Evolutionary conservation across 208 protist species (phyloP).

Genomic region (Leptomonas seymouri): DNA sequence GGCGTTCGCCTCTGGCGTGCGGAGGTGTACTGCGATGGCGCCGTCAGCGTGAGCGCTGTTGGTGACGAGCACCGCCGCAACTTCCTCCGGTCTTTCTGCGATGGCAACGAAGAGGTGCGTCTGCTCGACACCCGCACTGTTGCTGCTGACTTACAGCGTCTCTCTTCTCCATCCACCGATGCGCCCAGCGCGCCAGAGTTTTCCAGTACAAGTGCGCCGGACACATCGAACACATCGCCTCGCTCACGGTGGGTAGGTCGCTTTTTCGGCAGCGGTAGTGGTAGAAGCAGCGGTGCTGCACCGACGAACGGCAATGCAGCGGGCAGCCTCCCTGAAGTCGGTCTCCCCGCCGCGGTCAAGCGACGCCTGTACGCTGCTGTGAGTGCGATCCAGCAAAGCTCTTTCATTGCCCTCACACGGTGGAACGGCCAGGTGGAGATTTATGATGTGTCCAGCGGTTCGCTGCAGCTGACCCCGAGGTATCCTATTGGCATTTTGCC

Average conservation of each 20-base stretch:
- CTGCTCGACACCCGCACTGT: slow-evolving; percentile 31
- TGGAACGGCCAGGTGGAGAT: slow-evolving; percentile 72
- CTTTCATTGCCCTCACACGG: slow-evolving; percentile 60
- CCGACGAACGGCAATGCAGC: not conserved
- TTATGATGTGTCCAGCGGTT: slow-evolving; percentile 32
- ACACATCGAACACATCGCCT: not conserved
- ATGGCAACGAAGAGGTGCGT: slow-evolving; percentile 27
- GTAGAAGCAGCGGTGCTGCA: not conserved
- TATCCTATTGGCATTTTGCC: slow-evolving; percentile 51
- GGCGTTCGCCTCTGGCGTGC: slow-evolving; percentile 65
- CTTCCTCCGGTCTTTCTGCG: slow-evolving; percentile 20
- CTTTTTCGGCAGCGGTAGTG: slow-evolving; percentile 14
- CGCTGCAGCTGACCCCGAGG: slow-evolving; percentile 25
- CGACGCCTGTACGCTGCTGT: slow-evolving; percentile 53
- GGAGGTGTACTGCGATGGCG: slow-evolving; percentile 55
- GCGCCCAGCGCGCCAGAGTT: not conserved
- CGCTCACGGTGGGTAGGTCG: slow-evolving; percentile 23
- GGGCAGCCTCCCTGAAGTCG: not conserved
- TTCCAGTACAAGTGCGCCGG: not conserved
- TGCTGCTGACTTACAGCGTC: slow-evolving; percentile 21
- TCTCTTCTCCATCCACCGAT: not conserved
- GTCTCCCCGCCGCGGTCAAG: slow-evolving; percentile 9
- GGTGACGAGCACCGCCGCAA: slow-evolving; percentile 36
- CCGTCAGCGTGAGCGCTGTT: slow-evolving; percentile 26
- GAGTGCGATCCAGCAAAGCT: slow-evolving; percentile 62